A percentile compares a stretch with the other conserved stretches of the same genome.
Evolutionary conservation across 2,329 filamentous ascomycete species (phyloP).

Genomic region (Colletotrichum viniferum): DNA sequence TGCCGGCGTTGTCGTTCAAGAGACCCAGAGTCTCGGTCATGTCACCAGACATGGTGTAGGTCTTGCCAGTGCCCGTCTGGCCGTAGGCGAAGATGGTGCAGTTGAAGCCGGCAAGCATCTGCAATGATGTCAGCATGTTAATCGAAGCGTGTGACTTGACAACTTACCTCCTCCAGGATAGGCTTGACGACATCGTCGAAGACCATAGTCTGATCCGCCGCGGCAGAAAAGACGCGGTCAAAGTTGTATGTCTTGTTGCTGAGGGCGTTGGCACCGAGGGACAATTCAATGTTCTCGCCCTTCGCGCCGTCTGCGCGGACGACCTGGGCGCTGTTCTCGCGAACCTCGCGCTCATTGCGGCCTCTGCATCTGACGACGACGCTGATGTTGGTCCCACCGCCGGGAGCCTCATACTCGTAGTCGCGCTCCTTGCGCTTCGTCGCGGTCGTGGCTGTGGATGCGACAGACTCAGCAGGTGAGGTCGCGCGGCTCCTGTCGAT

Average conservation of each 20-base stretch:
- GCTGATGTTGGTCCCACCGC: conserved; percentile 93
- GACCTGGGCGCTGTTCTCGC: conserved; percentile 94
- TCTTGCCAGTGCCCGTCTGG: conserved; percentile 97
- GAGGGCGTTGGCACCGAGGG: conserved; percentile 89
- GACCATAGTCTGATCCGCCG: conserved; percentile 90
- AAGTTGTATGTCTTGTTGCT: conserved; percentile 98
- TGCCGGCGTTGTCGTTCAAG: conserved; percentile 89
- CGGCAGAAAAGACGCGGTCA: conserved; percentile 95
- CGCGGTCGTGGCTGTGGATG: conserved; percentile 62
- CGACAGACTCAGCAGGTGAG: conserved; percentile 75
- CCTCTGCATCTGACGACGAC: conserved; percentile 95
- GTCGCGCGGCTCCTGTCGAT: conserved; percentile 50
- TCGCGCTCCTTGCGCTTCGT: conserved; percentile 88
- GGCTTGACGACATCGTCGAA: conserved; percentile 96
- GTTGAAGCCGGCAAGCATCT: conserved; percentile 95
- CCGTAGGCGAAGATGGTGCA: conserved; percentile 99
- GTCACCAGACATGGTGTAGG: conserved; percentile 99
- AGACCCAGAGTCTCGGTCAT: conserved; percentile 88
- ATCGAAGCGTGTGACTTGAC: not conserved
- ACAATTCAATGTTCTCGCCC: conserved; percentile 82
- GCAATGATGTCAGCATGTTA: conserved; percentile 6
- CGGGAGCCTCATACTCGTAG: conserved; percentile 70
- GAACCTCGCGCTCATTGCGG: conserved; percentile 88
- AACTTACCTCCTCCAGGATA: conserved; percentile 83
- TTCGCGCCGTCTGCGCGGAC: conserved; percentile 87